Conservation (phyloP, 2,329 filamentous ascomycete species). For the Colletotrichum sp. region DNA sequence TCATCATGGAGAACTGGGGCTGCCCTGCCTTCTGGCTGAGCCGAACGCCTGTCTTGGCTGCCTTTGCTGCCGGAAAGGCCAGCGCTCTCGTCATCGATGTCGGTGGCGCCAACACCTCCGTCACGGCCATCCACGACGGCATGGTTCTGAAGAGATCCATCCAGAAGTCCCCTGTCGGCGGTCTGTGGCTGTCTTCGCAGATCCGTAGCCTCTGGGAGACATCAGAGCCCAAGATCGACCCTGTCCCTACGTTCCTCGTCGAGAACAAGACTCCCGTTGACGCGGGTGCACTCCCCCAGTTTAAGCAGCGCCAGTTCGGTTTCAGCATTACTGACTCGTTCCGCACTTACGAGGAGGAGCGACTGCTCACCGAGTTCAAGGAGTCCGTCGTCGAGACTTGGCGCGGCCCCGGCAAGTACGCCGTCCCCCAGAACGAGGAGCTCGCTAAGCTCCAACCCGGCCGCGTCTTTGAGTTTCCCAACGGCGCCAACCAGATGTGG, state of each 20-base stretch:
- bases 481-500: conserved; percentile 96
- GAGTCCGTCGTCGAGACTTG: conserved; percentile 96
- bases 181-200: conserved; percentile 89
- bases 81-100: conserved; percentile 93
- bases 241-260: conserved; percentile 87
- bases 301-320: conserved; percentile 73
- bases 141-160: conserved; percentile 92
- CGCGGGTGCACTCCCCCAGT: conserved; percentile 79
- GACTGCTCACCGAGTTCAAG: conserved; percentile 94
- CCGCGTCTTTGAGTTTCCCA: conserved; percentile 94
- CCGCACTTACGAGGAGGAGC: conserved; percentile 86
- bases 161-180: conserved; percentile 83
- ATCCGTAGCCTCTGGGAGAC: conserved; percentile 80
- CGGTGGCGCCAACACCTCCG: conserved; percentile 84
- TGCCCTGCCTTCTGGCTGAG: conserved; percentile 94
- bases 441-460: conserved; percentile 74
- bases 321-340: conserved; percentile 71
- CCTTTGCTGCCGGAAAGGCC: conserved; percentile 91
- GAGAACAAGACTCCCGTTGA: conserved; percentile 89
- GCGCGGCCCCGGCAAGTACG: conserved; percentile 77
- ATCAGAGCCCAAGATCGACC: conserved; percentile 71
- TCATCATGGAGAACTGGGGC: conserved; percentile 97
- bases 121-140: conserved; percentile 92
- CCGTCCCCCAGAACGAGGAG: conserved; percentile 74
- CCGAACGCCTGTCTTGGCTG: conserved; percentile 85